Conservation (phyloP, 2,329 filamentous ascomycete species). For the Claviceps sp. region DNA sequence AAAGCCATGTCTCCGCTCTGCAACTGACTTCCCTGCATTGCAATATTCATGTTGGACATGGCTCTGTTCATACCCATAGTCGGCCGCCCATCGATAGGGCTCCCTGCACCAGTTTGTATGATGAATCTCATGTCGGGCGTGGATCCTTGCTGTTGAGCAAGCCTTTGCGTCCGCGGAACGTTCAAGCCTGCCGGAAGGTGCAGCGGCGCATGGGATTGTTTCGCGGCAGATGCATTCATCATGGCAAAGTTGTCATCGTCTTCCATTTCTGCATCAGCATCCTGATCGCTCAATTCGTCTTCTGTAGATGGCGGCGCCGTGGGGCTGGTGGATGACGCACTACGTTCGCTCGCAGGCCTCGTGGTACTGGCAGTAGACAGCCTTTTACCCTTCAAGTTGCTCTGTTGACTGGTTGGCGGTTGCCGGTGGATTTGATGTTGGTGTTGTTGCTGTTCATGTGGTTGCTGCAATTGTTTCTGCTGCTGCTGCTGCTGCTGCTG, state of each 20-base stretch:
- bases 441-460: conserved; percentile 6
- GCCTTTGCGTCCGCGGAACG: conserved; percentile 26
- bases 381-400: conserved; percentile 11
- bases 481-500: conserved; percentile 6
- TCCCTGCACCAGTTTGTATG: conserved; percentile 27
- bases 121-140: conserved; percentile 26
- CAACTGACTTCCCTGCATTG: conserved; percentile 25
- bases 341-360: conserved; percentile 20
- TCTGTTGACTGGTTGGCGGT: neutral
- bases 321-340: conserved; percentile 18
- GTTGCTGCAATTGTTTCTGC: conserved; percentile 10
- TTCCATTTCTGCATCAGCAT: conserved; percentile 40
- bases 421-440: conserved; percentile 6
- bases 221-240: conserved; percentile 28
- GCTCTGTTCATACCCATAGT: conserved; percentile 28
- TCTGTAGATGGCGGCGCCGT: conserved; percentile 27
- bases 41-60: conserved; percentile 32
- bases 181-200: conserved; percentile 30
- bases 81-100: conserved; percentile 19
- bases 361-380: conserved; percentile 23
- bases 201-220: conserved; percentile 22
- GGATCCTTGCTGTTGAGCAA: conserved; percentile 19
- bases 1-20: conserved; percentile 31
- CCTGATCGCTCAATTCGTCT: conserved; percentile 21
- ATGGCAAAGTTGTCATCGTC: conserved; percentile 43